Evolutionary conservation across 2,329 filamentous ascomycete species (phyloP).

Genomic region (Mycosphaerella arachidis): DNA sequence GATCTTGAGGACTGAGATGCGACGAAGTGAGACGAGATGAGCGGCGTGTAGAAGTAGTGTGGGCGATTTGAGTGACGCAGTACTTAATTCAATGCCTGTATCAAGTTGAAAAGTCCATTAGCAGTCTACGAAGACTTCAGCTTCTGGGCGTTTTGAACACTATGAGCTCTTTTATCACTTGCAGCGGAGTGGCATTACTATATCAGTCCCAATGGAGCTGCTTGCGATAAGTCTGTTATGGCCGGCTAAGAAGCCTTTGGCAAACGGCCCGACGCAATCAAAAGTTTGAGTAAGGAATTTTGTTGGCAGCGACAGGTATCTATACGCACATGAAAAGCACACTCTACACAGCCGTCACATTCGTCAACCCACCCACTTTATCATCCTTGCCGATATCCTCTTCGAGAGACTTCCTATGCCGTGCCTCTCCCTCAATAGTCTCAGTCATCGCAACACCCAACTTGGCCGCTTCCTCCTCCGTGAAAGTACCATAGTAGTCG

Average conservation of each 20-base stretch:
- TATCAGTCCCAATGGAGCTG: too few species aligned
- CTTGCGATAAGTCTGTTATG: too few species aligned
- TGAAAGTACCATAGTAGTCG: conserved; percentile 36
- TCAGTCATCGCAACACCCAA: conserved; percentile 19
- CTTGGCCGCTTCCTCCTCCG: conserved; percentile 22
- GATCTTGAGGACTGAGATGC: conserved; percentile 35
- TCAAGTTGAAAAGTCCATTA: too few species aligned
- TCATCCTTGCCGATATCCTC: conserved; percentile 4
- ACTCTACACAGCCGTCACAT: background rate
- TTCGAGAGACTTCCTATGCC: background rate
- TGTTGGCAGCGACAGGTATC: too few species aligned
- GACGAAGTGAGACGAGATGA: background rate
- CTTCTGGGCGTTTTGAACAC: too few species aligned
- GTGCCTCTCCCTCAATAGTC: conserved; percentile 12
- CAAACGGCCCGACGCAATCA: too few species aligned
- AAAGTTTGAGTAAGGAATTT: too few species aligned
- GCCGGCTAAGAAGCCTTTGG: too few species aligned
- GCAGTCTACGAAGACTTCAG: too few species aligned
- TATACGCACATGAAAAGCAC: background rate
- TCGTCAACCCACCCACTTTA: conserved; percentile 1
- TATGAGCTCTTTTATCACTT: too few species aligned
- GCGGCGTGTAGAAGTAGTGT: background rate
- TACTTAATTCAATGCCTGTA: background rate
- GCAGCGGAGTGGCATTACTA: too few species aligned
- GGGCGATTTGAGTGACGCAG: background rate